Conservation (phyloP, 2,329 filamentous ascomycete genomes). For the Beauveria sp. region DNA sequence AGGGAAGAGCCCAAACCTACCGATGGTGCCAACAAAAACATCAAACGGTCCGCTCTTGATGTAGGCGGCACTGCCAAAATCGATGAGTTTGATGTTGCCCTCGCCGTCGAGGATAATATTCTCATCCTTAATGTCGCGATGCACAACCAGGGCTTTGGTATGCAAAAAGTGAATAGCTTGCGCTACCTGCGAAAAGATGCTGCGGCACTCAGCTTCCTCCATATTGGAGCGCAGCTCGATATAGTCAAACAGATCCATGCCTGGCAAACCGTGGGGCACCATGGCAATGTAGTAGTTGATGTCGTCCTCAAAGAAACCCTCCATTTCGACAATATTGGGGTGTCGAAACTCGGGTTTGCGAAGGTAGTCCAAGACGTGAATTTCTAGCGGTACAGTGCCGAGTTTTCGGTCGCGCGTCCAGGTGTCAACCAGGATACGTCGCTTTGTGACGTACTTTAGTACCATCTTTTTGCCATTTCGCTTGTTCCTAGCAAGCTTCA, state of each 20-base stretch:
- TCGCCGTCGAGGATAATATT: slow-evolving; percentile 95
- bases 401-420: slow-evolving; percentile 92
- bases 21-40: slow-evolving; percentile 97
- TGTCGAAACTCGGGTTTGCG: slow-evolving; percentile 62
- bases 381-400: slow-evolving; percentile 91
- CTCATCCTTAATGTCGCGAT: slow-evolving; percentile 98
- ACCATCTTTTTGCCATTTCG: slow-evolving; percentile 77
- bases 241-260: slow-evolving; percentile 98
- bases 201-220: slow-evolving; percentile 88
- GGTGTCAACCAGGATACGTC: slow-evolving; percentile 92
- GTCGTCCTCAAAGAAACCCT: slow-evolving; percentile 69
- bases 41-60: slow-evolving; percentile 98
- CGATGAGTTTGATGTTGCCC: slow-evolving; percentile 91
- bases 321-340: slow-evolving; percentile 66
- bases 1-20: slow-evolving; percentile 43
- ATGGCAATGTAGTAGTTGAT: slow-evolving; percentile 99
- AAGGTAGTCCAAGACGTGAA: slow-evolving; percentile 92
- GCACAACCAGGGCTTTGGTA: slow-evolving; percentile 82
- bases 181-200: slow-evolving; percentile 91
- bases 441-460: slow-evolving; percentile 95
- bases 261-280: slow-evolving; percentile 86
- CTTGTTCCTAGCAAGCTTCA: slow-evolving; percentile 88
- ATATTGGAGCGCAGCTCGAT: slow-evolving; percentile 95
- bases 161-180: slow-evolving; percentile 87
- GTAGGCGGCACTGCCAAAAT: slow-evolving; percentile 96